Base-by-base conservation (phyloP, 225 moss, liverwort and hornwort species). In the Lunularia cruciata region DNA sequence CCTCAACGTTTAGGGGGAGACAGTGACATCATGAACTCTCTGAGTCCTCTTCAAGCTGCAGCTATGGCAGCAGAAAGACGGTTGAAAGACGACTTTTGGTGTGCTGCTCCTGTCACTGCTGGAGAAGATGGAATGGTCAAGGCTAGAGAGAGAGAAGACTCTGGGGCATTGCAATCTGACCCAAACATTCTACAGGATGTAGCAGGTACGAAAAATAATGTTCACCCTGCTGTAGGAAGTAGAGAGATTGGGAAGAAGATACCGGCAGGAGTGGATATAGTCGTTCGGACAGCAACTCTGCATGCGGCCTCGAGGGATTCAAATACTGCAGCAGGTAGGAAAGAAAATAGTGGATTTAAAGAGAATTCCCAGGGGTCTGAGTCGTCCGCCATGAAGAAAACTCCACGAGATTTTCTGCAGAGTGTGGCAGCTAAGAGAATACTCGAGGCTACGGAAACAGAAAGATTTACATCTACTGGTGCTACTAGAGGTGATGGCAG, bases 1-100 rank as follows among this genome's bases (percentile, higher is more conserved):
- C 87, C 93, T 32, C 84, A 83, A 33, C 89, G 87, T 53, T 55
- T 98, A 11, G 98, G 98, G 42, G 98, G 98, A 65, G 90, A 98
- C 68, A 91, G 86, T 78, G 88, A 85, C 22, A 93, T 98, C 13
- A 98, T 98, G 98, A 83, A 81, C 72, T 86, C 92, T 0, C 76
- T 98, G 76, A 98, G 85, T 77, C 98, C 98, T 64, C 42, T 89
- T 30, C 98, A 98, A 78, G 93, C 98, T 60, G 98, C 98, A 18
- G 98, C 98, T n/a, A 98, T 98, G 98, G 98, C 98, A 43, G 98
- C 98, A 25, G 98, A 98, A 72, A 81, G 89, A 75, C 77, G 98
- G 47, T 73, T 86, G 47, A 82, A 84, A 47, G 98, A 98, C 68
- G 98, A 98, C 73, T 59, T 93, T 12, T 98, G 98, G 98, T 98